phyloP scores from a whole-genome alignment of 352 stramenopile genomes.

The Phytopythium boreale region DNA sequence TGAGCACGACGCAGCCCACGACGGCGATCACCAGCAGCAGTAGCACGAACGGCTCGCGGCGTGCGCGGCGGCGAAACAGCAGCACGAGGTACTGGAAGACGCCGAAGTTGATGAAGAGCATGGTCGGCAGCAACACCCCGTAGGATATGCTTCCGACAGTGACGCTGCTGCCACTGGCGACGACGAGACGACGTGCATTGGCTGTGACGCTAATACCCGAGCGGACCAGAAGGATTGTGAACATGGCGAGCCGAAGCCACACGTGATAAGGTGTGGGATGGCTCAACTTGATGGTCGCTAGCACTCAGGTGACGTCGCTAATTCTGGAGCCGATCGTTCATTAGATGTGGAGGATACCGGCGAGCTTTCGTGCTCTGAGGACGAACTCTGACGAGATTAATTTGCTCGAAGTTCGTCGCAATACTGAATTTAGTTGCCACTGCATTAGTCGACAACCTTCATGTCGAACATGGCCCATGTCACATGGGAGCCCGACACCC shows the following conservation, averaged over 20 bases:
- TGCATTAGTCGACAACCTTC: background rate
- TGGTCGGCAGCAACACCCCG: conserved; percentile 16
- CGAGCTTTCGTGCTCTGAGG: too few relatives aligned
- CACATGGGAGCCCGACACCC: too few relatives aligned
- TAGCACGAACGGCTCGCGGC: conserved; percentile 18
- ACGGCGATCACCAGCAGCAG: conserved; percentile 13
- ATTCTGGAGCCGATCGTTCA: background rate
- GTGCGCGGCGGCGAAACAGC: conserved; percentile 19
- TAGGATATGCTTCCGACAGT: background rate
- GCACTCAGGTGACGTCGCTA: background rate
- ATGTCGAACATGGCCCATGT: background rate
- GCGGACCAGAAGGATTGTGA: background rate
- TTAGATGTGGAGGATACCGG: too few relatives aligned
- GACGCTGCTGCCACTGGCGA: background rate
- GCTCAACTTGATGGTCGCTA: background rate
- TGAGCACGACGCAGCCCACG: conserved; percentile 13
- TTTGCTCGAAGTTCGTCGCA: background rate
- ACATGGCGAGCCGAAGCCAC: background rate
- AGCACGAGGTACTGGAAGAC: conserved; percentile 30
- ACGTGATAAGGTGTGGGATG: background rate
- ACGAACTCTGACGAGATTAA: background rate
- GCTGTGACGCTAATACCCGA: background rate
- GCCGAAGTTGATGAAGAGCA: conserved; percentile 23
- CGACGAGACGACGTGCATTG: background rate
- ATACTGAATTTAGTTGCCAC: background rate